These are phyloP conservation scores for Opeltia flavorubescens DNA, from an alignment of 495 filamentous ascomycete genomes.

Conservation along the genomic window DNA sequence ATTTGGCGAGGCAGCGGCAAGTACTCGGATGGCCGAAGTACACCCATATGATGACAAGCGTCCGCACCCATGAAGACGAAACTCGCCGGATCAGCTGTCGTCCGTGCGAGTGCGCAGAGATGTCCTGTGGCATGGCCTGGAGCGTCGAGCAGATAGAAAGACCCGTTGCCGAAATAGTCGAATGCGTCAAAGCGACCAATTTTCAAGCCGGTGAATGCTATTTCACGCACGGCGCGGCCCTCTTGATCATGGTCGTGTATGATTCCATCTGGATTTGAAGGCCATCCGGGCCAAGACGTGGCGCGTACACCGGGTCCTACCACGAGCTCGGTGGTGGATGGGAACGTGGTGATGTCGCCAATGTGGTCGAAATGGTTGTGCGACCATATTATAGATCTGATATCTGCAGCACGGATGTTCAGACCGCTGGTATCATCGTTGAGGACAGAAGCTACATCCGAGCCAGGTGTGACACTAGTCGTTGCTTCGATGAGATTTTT, in stretches of 20 bases:
- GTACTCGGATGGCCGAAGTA: conserved; percentile 1
- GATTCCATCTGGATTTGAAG: conserved; percentile 25
- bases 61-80: conserved; percentile 24
- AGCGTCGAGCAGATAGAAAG: conserved; percentile 25
- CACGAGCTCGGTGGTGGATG: conserved; percentile 32
- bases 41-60: conserved; percentile 14
- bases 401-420: too few relatives aligned
- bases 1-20: conserved; percentile 1
- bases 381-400: conserved; percentile 45
- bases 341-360: conserved; percentile 40
- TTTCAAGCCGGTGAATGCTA: conserved; percentile 26
- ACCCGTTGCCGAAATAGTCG: conserved; percentile 36
- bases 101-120: conserved; percentile 24
- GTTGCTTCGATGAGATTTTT: conserved; percentile 13
- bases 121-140: conserved; percentile 30
- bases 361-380: conserved; percentile 48
- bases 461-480: too few relatives aligned
- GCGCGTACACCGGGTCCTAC: conserved; percentile 44
- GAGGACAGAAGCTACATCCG: conserved; percentile 37
- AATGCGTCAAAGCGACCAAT: conserved; percentile 35
- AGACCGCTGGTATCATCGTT: conserved; percentile 28
- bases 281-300: conserved; percentile 34
- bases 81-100: conserved; percentile 12
- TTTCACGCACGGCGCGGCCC: conserved; percentile 20
- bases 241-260: conserved; percentile 31